Base-by-base conservation (phyloP, 192 early-diverging fungal genomes). In the Dispira parvispora region DNA sequence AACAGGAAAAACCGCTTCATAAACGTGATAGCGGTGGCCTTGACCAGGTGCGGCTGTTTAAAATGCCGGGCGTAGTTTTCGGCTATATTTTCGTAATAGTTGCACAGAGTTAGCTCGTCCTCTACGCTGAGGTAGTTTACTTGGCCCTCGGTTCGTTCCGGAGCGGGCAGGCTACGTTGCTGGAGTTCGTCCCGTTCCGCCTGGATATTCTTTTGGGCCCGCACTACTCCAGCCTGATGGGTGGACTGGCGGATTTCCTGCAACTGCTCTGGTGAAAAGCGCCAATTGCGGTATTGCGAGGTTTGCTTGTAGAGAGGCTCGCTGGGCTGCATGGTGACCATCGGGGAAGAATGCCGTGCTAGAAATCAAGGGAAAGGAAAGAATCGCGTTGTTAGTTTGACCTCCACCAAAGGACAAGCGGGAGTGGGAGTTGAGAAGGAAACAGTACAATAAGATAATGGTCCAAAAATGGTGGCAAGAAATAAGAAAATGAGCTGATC, bases 1-100 rank as follows among this genome's bases (percentile, higher is more conserved):
- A 82, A 79, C 42, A 89, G 69, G 66, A 82, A 89, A 69, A 89
- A 89, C 14, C 88, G 79, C 65, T 89, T 89, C 80, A 86, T 81
- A 62, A 80, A 89, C n/a, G 79, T 81, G 12, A 90, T 78, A 0
- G 86, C 86, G 1, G 86, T 90, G 23, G 85, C 85, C 81, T 84
- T 79, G 27, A 66, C 63, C 64, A 65, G 65, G 53, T 71, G 67
- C 8, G 69, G 44, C 16, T 26, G 25, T 26, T 56, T 56, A 26
- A 56, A 56, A 27, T 56, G 25, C 54, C 25, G 20, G 54, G n/a
- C 25, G 26, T 26, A 16, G n/a, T 20, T 56, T 43, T 72, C 75
- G 3, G 82, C 69, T 43, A 65, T 72, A 45, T 67, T 67, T 63
- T 81, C 75, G 67, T 82, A 84, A 49, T 76, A 84, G 18, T 73